phyloP scores from a whole-genome alignment of 768 basidiomycete genomes.

The Termitomyces sp. region DNA sequence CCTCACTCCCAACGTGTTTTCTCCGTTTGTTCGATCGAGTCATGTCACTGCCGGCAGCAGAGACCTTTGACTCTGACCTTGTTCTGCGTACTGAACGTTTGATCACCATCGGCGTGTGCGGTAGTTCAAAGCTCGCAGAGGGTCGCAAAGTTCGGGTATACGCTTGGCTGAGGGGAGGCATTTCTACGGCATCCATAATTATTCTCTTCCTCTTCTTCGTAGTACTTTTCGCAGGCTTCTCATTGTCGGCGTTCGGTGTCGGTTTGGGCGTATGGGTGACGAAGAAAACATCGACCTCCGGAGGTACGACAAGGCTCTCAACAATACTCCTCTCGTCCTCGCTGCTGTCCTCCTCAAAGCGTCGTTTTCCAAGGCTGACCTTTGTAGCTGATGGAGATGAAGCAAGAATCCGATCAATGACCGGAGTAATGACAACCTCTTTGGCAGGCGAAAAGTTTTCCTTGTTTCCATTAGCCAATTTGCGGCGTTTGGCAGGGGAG shows the following conservation, averaged over 20 bases:
- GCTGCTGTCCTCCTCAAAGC: conserved; percentile 31
- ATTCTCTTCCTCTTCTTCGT: conserved; percentile 40
- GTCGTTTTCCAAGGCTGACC: conserved; percentile 41
- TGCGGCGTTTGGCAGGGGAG: conserved; percentile 35
- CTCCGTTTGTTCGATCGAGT: conserved; percentile 11
- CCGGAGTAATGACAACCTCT: conserved; percentile 23
- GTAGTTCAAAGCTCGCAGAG: conserved; percentile 5
- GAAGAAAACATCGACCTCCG: conserved; percentile 13
- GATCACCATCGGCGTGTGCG: background rate
- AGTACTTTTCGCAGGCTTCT: background rate
- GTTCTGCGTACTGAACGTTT: background rate
- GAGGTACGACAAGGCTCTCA: conserved; percentile 2
- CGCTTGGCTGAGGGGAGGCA: conserved; percentile 12
- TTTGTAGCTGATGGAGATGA: conserved; percentile 22
- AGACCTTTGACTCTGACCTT: conserved; percentile 4
- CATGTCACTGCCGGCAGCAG: background rate
- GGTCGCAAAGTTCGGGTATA: conserved; percentile 8
- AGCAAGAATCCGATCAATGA: conserved; percentile 41
- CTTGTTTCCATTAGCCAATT: conserved; percentile 40
- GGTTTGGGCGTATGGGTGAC: background rate
- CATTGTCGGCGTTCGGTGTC: background rate
- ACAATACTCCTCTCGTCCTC: conserved; percentile 27
- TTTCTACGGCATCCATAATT: conserved; percentile 21
- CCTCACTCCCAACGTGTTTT: background rate
- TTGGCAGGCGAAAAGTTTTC: conserved; percentile 52